Evolutionary conservation across 2,329 filamentous ascomycete species (phyloP).

Genomic region (Lachnellula cervina): DNA sequence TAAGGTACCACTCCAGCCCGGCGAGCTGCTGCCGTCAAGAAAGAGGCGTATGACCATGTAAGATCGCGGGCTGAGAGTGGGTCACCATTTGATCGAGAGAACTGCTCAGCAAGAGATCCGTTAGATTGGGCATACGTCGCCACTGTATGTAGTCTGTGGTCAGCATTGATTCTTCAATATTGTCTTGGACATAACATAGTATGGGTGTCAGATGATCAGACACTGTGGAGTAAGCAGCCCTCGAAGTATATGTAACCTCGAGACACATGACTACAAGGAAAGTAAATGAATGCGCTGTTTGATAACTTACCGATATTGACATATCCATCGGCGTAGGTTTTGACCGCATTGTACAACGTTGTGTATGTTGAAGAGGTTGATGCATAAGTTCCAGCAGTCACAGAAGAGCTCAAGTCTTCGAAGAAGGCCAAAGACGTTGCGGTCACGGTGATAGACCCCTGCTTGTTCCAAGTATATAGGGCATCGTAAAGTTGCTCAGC

Average conservation of each 20-base stretch:
- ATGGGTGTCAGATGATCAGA: too few species aligned
- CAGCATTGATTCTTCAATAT: too few species aligned
- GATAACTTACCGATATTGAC: slow-evolving; percentile 34
- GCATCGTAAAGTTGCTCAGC: slow-evolving; percentile 79
- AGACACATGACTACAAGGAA: too few species aligned
- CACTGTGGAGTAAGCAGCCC: too few species aligned
- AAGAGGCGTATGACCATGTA: slow-evolving; percentile 70
- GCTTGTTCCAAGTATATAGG: slow-evolving; percentile 62
- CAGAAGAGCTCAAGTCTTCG: slow-evolving; percentile 54
- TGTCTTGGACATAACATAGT: too few species aligned
- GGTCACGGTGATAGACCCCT: slow-evolving; percentile 60
- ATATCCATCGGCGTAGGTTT: slow-evolving; percentile 57
- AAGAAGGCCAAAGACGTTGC: slow-evolving; percentile 67
- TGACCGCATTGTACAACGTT: slow-evolving; percentile 57
- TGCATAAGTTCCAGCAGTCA: slow-evolving; percentile 58
- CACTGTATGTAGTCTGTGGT: slow-evolving; percentile 21
- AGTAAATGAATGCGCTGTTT: too few species aligned
- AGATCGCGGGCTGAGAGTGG: slow-evolving; percentile 62
- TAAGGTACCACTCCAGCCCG: slow-evolving; percentile 51
- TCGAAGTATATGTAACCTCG: too few species aligned
- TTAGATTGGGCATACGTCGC: slow-evolving; percentile 48
- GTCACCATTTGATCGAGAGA: slow-evolving; percentile 45
- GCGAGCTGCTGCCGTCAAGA: slow-evolving; percentile 58
- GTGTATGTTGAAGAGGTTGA: slow-evolving; percentile 56
- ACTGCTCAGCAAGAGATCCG: slow-evolving; percentile 67